Conservation (phyloP, 208 protist genomes). For the Crithidia expoeki region DNA sequence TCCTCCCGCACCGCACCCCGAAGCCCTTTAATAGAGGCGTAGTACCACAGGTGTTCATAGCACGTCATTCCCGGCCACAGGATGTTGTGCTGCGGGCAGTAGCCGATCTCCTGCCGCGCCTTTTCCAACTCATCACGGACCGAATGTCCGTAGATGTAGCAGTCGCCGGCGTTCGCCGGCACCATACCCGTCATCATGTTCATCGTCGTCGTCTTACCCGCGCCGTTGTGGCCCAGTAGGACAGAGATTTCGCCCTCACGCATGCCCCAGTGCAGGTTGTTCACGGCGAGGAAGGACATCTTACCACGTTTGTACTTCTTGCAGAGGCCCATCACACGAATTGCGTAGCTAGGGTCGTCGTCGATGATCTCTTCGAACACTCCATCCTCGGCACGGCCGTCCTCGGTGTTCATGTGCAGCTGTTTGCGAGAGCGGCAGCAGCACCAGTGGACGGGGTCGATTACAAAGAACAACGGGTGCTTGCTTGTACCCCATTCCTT, state of each 20-base stretch:
- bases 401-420: constrained; percentile 24
- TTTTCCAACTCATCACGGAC: constrained; percentile 53
- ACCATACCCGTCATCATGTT: constrained; percentile 91
- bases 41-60: constrained; percentile 92
- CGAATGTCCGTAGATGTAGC: constrained; percentile 65
- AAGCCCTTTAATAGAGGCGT: constrained; percentile 89
- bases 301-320: constrained; percentile 48
- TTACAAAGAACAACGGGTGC: constrained; percentile 67
- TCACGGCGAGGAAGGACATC: constrained; percentile 62
- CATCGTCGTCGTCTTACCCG: constrained; percentile 82
- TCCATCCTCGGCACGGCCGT: constrained; percentile 36
- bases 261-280: constrained; percentile 73
- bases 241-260: constrained; percentile 68
- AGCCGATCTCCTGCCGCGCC: constrained; percentile 86
- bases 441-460: constrained; percentile 43
- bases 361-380: constrained; percentile 30
- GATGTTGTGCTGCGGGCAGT: constrained; percentile 97
- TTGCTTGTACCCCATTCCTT: constrained; percentile 56
- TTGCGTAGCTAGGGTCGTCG: constrained; percentile 31
- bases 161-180: constrained; percentile 69
- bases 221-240: constrained; percentile 87
- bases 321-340: constrained; percentile 34
- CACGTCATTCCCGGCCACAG: constrained; percentile 93
- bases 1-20: constrained; percentile 30
- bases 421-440: constrained; percentile 15